phyloP scores from a whole-genome alignment of 352 stramenopile genomes.

The Aphanomyces cochlioides region DNA sequence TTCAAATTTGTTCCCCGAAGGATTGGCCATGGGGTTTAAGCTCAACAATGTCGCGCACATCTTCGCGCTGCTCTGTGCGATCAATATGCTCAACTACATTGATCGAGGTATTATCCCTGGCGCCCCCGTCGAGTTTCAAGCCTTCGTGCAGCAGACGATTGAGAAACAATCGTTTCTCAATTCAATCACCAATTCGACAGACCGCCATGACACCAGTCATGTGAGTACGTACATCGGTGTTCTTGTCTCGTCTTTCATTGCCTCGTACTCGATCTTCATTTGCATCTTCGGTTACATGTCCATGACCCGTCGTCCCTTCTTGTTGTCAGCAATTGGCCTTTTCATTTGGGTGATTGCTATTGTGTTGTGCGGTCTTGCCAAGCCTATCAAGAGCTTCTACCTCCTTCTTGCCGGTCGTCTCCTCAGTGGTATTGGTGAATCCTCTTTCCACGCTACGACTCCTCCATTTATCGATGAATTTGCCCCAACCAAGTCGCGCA shows the following conservation, averaged over 20 bases:
- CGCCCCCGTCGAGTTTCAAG: conserved; percentile 86
- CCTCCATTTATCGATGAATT: conserved; percentile 90
- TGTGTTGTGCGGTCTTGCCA: conserved; percentile 77
- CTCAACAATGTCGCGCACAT: conserved; percentile 29
- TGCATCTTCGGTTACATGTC: conserved; percentile 89
- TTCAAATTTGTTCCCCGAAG: background rate
- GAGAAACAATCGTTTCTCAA: too few relatives aligned
- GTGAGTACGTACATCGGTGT: conserved; percentile 69
- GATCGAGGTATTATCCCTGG: conserved; percentile 94
- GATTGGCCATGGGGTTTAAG: conserved; percentile 5
- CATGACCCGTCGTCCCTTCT: conserved; percentile 83
- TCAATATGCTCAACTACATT: conserved; percentile 93
- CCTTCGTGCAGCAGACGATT: conserved; percentile 63
- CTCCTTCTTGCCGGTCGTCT: conserved; percentile 83
- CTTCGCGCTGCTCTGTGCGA: conserved; percentile 81
- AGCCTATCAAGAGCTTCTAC: conserved; percentile 77
- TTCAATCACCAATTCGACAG: conserved; percentile 21
- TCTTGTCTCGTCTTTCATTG: conserved; percentile 91
- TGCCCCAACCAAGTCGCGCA: conserved; percentile 55
- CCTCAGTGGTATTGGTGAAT: conserved; percentile 85
- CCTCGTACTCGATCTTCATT: conserved; percentile 88
- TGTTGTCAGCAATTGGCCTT: conserved; percentile 85
- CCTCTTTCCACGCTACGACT: conserved; percentile 89
- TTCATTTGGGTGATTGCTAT: conserved; percentile 86
- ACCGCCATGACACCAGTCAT: conserved; percentile 48